Conservation (phyloP, 257 asterid genomes). For the Cinchona pubescens region DNA sequence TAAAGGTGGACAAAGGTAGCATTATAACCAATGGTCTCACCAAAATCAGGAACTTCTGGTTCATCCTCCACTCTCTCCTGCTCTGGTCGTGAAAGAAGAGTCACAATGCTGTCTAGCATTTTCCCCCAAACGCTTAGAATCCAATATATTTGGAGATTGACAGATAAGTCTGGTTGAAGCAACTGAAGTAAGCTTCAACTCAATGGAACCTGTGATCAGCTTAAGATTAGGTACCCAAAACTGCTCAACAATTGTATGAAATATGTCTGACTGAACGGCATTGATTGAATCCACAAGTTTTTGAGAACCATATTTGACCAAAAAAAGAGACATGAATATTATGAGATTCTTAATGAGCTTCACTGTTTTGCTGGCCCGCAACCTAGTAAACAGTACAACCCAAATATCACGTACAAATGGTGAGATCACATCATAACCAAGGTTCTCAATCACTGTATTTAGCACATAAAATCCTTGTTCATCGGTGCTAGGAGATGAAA, state of each 20-base stretch:
- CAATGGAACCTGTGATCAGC: conserved; percentile 65
- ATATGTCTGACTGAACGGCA: conserved; percentile 66
- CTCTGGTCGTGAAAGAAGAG: conserved; percentile 75
- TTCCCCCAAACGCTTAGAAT: conserved; percentile 73
- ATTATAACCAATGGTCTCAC: conserved; percentile 69
- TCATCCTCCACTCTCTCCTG: conserved; percentile 80
- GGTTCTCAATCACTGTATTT: conserved; percentile 84
- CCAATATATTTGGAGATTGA: conserved; percentile 58
- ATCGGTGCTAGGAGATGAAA: conserved; percentile 64
- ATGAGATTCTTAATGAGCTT: conserved; percentile 74
- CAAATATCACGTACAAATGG: conserved; percentile 63
- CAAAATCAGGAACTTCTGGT: conserved; percentile 82
- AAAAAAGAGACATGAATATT: conserved; percentile 80
- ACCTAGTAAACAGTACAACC: conserved; percentile 66
- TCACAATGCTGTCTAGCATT: conserved; percentile 82
- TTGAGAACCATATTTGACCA: conserved; percentile 70
- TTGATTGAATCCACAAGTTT: conserved; percentile 69
- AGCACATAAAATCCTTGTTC: conserved; percentile 95
- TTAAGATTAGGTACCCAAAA: conserved; percentile 86
- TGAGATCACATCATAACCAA: conserved; percentile 65
- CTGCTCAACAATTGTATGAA: conserved; percentile 58
- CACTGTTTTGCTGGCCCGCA: conserved; percentile 54
- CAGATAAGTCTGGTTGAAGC: conserved; percentile 77
- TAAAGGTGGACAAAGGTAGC: conserved; percentile 69
- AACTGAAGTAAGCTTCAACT: conserved; percentile 77